Evolutionary conservation across 1,284 basidiomycete species (phyloP), one percentile per base, ranked within the genome.

Genomic region (Trametes sp.): DNA sequence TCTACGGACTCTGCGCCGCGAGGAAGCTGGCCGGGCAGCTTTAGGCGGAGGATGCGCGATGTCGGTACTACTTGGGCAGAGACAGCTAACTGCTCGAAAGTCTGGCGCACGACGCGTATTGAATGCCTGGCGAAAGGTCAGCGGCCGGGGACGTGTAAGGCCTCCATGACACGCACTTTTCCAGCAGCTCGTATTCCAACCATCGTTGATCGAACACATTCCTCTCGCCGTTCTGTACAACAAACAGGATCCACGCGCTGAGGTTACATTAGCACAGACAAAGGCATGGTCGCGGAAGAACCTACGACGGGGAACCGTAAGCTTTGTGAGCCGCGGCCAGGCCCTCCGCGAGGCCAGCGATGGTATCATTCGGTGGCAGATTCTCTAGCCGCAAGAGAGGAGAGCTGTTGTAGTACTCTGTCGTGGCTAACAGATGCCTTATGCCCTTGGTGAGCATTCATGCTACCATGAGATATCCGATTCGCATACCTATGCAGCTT

Each of bases 131-230:
- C n/a, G 16, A n/a, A 13, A 21, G 5, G 23, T 54, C 10, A 54
- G n/a, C 36, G 16, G 16, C 14, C n/a, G 24, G n/a, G n/a, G 44
- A 24, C 8, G 26, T 28, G 24, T 28, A 28, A 24, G 3, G 36
- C 33, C 8, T 19, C 42, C 24, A n/a, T 57, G 28, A 11, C 23
- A 75, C 82, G 53, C 73, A 93, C 90, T 77, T 83, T 69, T 94
- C 87, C 0, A 94, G 75, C 0, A 98, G 81, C 65, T 93, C 88
- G 69, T 95, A 97, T 76, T 98, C 95, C 16, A 99, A 77, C 78
- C 86, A 88, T 5, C 91, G 84, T 75, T 99, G 98, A 74, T 99
- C 97, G 73, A 98, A 99, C 0, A 97, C 86, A 74, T 99, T 99
- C n/a, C 96, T 84, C 76, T 99, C 98, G 28, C 87, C 85, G 9